Base-by-base conservation (phyloP, 164 flowering plant genomes). In the Vitis riparia region DNA sequence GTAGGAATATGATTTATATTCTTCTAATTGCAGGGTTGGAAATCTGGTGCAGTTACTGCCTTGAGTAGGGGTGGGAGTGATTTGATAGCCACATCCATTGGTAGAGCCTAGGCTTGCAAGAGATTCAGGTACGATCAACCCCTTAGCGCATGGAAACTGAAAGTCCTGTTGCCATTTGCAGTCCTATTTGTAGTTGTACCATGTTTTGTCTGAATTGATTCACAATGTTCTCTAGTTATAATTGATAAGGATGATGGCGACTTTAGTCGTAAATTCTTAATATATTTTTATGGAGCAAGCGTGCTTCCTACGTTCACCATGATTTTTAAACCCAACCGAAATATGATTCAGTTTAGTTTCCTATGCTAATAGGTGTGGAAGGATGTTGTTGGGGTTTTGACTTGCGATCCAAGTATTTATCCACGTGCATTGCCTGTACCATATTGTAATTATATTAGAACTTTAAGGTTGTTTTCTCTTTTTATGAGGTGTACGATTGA, bases 1-100 rank as follows among this genome's bases (percentile, higher is more conserved):
- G 6, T 6, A 37, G 44, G 44, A 37, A 16, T 50, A 15, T 74
- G 44, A 7, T 16, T 51, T 5, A 51, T 72, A 16, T 10, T 13
- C 15, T 73, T 58, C 56, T 68, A 47, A 66, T 62, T 77, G 68
- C 69, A 94, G 97, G 97, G 93, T 7, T 89, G 92, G 89, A 91
- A 76, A 73, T 76, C 93, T 75, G 73, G 89, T 82, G 98, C 92
- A 16, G 84, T 91, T 17, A 94, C 98, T 59, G 92, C 98, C 51
- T 79, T 94, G 65, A 97, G 98, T 53, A 85, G 98, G 74, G 98
- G 97, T 69, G 98, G 97, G 64, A 92, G 97, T 81, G 98, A 94
- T 76, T 84, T 94, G 87, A 94, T 97, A 14, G 97, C 97, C 64
- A 90, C 98, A 68, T 83, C 93, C 37, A 92, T 94, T 75, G 98